These are phyloP conservation scores for Leptodermis oblonga DNA, from an alignment of 257 asterid species.

Conservation along the genomic window DNA sequence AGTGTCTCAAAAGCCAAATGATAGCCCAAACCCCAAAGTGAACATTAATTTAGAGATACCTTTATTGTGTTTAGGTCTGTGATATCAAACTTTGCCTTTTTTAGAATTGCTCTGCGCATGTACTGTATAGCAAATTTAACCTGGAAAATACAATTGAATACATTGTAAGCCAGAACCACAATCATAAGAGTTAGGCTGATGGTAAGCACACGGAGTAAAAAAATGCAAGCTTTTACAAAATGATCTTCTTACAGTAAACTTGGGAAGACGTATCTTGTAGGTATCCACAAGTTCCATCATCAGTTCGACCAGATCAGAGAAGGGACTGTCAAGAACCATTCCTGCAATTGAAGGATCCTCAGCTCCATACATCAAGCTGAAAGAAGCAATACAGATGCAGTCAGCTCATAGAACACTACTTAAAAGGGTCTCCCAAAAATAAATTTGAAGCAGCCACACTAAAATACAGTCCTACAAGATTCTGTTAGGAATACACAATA, in stretches of 20 bases:
- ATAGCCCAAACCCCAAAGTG: neutral
- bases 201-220: neutral
- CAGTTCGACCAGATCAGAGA: constrained; percentile 88
- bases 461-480: neutral
- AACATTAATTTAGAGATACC: constrained; percentile 37
- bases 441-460: neutral
- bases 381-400: constrained; percentile 21
- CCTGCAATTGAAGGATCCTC: constrained; percentile 99
- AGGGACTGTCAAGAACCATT: constrained; percentile 96
- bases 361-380: constrained; percentile 91
- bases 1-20: neutral
- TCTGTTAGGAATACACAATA: neutral
- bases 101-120: constrained; percentile 74
- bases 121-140: constrained; percentile 89
- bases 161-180: neutral
- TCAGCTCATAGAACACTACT: constrained; percentile 5
- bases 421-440: neutral
- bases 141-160: constrained; percentile 26
- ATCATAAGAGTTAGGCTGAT: neutral
- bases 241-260: constrained; percentile 66
- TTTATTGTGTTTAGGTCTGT: constrained; percentile 68
- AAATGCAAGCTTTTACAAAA: constrained; percentile 10
- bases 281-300: constrained; percentile 97
- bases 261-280: constrained; percentile 82
- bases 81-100: constrained; percentile 89